Conservation (phyloP, 306 rosid genomes). For the Lathyrus aphaca region DNA sequence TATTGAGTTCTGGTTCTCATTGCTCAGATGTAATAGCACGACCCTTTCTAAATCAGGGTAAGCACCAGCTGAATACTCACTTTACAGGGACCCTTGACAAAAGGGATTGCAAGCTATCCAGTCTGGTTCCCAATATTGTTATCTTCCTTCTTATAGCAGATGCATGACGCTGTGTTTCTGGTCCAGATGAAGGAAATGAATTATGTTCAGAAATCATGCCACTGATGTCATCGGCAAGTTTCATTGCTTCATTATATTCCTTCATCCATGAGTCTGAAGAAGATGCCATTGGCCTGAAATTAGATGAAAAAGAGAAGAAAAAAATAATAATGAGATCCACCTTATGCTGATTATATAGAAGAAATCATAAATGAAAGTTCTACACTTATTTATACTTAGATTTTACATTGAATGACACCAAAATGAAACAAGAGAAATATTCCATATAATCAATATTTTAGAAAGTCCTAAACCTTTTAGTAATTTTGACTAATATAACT, state of each 20-base stretch:
- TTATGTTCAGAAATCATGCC: constrained; percentile 85
- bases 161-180: constrained; percentile 87
- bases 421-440: constrained; percentile 3
- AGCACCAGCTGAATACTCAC: constrained; percentile 52
- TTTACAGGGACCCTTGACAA: constrained; percentile 82
- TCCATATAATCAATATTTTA: neutral
- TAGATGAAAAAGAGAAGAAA: neutral
- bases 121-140: constrained; percentile 93
- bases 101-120: constrained; percentile 89
- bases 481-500: constrained; percentile 10
- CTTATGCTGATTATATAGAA: constrained; percentile 3
- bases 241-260: constrained; percentile 88
- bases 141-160: constrained; percentile 95
- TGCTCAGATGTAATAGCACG: constrained; percentile 9
- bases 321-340: constrained; percentile 7
- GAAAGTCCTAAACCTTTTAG: neutral
- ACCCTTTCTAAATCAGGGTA: constrained; percentile 22
- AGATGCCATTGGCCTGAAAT: constrained; percentile 76
- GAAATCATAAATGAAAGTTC: constrained; percentile 20
- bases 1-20: constrained; percentile 21
- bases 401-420: constrained; percentile 11
- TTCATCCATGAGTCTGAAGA: constrained; percentile 93
- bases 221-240: constrained; percentile 85
- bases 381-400: neutral
- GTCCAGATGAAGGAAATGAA: constrained; percentile 75